Conservation (phyloP, 164 flowering plant genomes). For the Litsea cubeba region DNA sequence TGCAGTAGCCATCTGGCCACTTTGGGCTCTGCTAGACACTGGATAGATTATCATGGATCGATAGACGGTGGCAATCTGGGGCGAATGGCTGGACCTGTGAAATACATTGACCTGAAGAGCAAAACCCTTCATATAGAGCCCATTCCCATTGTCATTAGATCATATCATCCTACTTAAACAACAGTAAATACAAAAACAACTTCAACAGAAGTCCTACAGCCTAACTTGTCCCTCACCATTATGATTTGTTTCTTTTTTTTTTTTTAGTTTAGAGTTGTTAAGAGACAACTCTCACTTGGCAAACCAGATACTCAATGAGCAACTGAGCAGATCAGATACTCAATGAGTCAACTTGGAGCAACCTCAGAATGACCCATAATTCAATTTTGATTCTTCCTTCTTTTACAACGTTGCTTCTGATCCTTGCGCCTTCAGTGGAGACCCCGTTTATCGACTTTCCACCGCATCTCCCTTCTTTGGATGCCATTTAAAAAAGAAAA, state of each 20-base stretch:
- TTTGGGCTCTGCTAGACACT: no score
- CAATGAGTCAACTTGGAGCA: background rate
- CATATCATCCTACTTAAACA: no score
- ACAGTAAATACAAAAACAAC: no score
- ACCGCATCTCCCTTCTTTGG: conserved; percentile 28
- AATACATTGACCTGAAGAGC: no score
- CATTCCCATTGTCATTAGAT: no score
- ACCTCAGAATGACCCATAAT: background rate
- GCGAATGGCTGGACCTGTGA: no score
- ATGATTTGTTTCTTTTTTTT: background rate
- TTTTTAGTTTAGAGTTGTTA: background rate
- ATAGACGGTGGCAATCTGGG: no score
- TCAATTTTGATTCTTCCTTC: background rate
- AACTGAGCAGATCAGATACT: background rate
- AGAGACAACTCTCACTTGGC: background rate
- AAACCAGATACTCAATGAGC: background rate
- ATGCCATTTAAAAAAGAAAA: conserved; percentile 25
- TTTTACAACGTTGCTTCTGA: background rate
- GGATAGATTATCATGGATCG: no score
- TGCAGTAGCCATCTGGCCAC: no score
- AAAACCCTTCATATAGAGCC: no score
- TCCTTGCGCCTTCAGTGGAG: background rate
- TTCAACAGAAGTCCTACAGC: background rate
- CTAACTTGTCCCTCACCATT: background rate
- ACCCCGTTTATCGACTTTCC: conserved; percentile 18